Evolutionary conservation across 441 rosid species (phyloP).

Genomic region (Pelargonium myrrhifolium): DNA sequence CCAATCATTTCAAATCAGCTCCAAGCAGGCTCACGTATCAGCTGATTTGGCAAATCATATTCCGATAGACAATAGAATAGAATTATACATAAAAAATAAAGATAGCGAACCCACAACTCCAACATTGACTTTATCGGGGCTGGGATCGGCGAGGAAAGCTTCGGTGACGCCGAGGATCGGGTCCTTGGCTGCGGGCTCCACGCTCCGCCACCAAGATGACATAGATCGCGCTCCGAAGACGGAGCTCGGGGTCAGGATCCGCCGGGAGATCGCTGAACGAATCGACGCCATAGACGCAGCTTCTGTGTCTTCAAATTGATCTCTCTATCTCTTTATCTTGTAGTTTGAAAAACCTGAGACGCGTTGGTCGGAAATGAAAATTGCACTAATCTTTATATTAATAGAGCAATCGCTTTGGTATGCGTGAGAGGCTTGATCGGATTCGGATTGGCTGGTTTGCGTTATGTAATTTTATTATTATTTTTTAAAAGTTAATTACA

Average conservation of each 20-base stretch:
- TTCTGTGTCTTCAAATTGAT: background rate
- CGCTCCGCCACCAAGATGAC: constrained; percentile 81
- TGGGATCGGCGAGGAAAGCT: constrained; percentile 79
- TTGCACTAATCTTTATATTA: background rate
- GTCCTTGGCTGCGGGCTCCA: constrained; percentile 84
- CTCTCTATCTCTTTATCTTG: background rate
- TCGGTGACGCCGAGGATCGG: constrained; percentile 95
- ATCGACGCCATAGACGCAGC: constrained; percentile 9
- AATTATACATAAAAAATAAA: background rate
- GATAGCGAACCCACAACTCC: constrained; percentile 61
- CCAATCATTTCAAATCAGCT: background rate
- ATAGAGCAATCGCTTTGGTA: background rate
- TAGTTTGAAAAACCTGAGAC: background rate
- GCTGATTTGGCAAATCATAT: background rate
- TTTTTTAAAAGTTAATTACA: background rate
- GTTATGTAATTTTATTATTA: too few species aligned
- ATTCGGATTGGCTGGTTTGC: too few species aligned
- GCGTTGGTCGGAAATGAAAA: background rate
- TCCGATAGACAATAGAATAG: background rate
- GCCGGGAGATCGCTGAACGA: constrained; percentile 8
- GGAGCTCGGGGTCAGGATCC: constrained; percentile 25
- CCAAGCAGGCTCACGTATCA: background rate
- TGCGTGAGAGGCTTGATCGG: background rate
- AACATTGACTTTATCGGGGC: constrained; percentile 77
- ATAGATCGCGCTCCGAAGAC: constrained; percentile 40